Percentiles rank a stretch among this genome's conserved stretches.
These are phyloP conservation scores for Asterochloris erici DNA, from an alignment of 139 green algal species.

Conservation along the genomic window DNA sequence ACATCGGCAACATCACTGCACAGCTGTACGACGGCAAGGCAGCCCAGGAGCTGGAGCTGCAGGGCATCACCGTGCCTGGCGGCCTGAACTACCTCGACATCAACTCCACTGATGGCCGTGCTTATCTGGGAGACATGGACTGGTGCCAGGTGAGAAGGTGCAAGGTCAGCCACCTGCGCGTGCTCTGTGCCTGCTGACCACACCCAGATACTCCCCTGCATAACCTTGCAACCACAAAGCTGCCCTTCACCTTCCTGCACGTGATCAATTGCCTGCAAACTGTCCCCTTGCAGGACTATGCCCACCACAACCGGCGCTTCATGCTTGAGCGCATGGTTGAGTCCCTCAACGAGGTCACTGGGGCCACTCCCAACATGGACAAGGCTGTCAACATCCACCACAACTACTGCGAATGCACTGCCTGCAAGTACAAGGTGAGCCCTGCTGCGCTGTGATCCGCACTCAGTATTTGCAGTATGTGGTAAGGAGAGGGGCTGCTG, in stretches of 20 bases:
- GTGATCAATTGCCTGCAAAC: too few relatives aligned
- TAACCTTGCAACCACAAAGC: too few relatives aligned
- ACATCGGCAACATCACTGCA: slow-evolving; percentile 41
- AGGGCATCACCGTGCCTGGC: slow-evolving; percentile 8
- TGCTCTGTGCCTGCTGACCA: too few relatives aligned
- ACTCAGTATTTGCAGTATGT: neutral
- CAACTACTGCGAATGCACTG: slow-evolving; percentile 39
- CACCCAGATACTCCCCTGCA: too few relatives aligned
- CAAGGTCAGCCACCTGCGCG: too few relatives aligned
- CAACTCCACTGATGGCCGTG: slow-evolving; percentile 22
- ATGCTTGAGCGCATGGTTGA: slow-evolving; percentile 37
- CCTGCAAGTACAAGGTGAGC: slow-evolving; percentile 27
- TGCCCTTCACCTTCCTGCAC: too few relatives aligned
- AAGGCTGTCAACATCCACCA: slow-evolving; percentile 40
- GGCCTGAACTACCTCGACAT: slow-evolving; percentile 36
- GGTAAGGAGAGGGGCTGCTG: too few relatives aligned
- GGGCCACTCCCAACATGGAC: slow-evolving; percentile 8
- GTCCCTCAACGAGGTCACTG: slow-evolving; percentile 18
- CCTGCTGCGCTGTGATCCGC: too few relatives aligned
- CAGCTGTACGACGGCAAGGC: slow-evolving; percentile 32
- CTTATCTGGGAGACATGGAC: slow-evolving; percentile 37
- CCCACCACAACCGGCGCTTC: slow-evolving; percentile 29
- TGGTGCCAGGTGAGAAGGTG: slow-evolving; percentile 27
- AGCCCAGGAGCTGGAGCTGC: slow-evolving; percentile 13
- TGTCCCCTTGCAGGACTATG: slow-evolving; percentile 17